These are phyloP conservation scores for Pigoraptor vietnamica DNA, from an alignment of 78 protist genomes.

Conservation along the genomic window DNA sequence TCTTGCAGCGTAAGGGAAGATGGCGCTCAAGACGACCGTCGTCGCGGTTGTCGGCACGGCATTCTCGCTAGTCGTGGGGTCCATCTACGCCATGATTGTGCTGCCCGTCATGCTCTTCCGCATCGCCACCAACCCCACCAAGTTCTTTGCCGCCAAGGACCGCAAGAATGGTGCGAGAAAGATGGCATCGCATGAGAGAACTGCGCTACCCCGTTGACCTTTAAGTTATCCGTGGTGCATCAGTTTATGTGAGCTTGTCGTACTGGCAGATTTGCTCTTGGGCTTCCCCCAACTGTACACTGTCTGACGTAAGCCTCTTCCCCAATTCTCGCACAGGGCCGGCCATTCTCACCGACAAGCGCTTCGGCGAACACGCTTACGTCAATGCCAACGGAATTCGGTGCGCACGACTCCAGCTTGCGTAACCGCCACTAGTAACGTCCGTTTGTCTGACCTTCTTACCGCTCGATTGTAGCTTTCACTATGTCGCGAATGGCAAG, in stretches of 20 bases:
- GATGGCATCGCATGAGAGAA: not conserved
- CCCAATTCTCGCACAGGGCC: not conserved
- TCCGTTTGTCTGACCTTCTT: no score
- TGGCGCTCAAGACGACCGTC: not conserved
- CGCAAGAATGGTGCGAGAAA: not conserved
- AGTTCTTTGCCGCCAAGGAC: not conserved
- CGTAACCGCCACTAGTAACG: no score
- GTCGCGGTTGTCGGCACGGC: not conserved
- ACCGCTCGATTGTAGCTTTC: no score
- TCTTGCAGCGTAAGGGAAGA: not conserved
- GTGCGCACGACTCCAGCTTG: no score
- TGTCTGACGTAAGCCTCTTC: not conserved
- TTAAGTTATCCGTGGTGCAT: not conserved
- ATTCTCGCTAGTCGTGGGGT: not conserved
- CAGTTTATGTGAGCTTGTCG: no score
- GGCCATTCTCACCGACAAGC: not conserved
- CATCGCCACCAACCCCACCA: not conserved
- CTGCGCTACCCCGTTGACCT: not conserved
- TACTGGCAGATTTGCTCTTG: no score
- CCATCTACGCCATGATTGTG: not conserved
- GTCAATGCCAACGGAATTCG: not conserved
- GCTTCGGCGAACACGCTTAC: not conserved
- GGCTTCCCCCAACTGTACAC: no score
- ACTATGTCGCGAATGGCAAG: not conserved
- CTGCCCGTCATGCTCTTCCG: not conserved